Conservation (phyloP, 805 yeast species). For the Wickerhamiella qilinensis region DNA sequence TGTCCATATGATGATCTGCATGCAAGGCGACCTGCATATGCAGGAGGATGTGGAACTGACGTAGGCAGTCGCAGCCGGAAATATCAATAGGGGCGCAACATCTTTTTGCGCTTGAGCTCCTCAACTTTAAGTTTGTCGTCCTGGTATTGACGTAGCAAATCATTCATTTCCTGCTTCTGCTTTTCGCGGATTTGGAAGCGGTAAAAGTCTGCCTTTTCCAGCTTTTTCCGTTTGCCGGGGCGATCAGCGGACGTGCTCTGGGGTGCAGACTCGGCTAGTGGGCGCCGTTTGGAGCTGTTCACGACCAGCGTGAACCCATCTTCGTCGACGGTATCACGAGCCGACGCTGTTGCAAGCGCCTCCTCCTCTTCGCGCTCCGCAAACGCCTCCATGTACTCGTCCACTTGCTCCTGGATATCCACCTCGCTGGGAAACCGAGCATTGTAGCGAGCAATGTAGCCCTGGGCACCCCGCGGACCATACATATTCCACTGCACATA, state of each 20-base stretch:
- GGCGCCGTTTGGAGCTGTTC: constrained; percentile 59
- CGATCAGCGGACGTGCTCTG: constrained; percentile 15
- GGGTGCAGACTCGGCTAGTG: constrained; percentile 42
- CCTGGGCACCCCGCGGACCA: constrained; percentile 27
- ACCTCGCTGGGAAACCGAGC: constrained; percentile 28
- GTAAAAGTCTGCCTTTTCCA: constrained; percentile 82
- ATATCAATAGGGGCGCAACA: constrained; percentile 72
- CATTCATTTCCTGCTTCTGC: constrained; percentile 86
- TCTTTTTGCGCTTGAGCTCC: constrained; percentile 61
- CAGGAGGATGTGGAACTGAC: no score
- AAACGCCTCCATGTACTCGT: constrained; percentile 48
- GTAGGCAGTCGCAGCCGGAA: no score
- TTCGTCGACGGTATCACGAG: constrained; percentile 54
- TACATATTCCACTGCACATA: constrained; percentile 20
- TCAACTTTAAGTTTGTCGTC: constrained; percentile 78
- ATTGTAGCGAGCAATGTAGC: constrained; percentile 24
- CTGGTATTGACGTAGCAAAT: constrained; percentile 65
- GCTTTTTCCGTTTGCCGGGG: constrained; percentile 37
- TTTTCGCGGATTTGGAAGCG: constrained; percentile 89
- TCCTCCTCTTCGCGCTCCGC: constrained; percentile 50
- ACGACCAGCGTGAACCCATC: constrained; percentile 91
- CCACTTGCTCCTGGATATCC: constrained; percentile 37
- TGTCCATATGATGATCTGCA: no score
- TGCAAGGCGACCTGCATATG: no score
- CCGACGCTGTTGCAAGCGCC: constrained; percentile 12